Evolutionary conservation across 176 grass and related monocot species (phyloP).

Genomic region (Neostapfia colusana): DNA sequence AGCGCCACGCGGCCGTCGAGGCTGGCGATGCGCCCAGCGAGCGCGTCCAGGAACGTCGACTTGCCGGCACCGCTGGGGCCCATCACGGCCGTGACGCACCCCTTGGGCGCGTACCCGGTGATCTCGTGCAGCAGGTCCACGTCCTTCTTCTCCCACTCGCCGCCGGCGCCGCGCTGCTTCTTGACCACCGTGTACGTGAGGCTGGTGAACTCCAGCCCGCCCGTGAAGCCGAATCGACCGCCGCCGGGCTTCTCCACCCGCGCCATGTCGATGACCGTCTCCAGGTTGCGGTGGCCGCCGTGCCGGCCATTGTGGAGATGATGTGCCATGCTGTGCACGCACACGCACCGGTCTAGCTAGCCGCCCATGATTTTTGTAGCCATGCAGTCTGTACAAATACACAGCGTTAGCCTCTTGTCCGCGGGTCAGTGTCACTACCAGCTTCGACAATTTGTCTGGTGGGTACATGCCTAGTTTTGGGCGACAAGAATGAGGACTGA

Average conservation of each 20-base stretch:
- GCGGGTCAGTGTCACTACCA: conserved; percentile 10
- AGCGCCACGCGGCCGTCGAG: conserved; percentile 63
- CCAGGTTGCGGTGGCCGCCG: conserved; percentile 38
- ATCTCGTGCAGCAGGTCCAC: conserved; percentile 69
- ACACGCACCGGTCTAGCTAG: background rate
- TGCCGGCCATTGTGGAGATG: conserved; percentile 35
- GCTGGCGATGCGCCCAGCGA: conserved; percentile 67
- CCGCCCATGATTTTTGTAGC: background rate
- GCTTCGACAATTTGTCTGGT: conserved; percentile 37
- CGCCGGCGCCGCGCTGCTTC: conserved; percentile 58
- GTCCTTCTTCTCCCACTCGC: conserved; percentile 56
- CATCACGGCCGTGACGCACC: conserved; percentile 66
- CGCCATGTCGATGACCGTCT: conserved; percentile 41
- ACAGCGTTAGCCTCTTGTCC: background rate
- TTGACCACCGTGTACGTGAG: conserved; percentile 56
- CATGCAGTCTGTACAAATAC: background rate
- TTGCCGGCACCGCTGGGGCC: conserved; percentile 81
- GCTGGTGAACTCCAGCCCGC: conserved; percentile 61
- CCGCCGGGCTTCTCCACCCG: conserved; percentile 9
- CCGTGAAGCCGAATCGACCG: conserved; percentile 40
- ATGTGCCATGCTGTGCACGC: conserved; percentile 36
- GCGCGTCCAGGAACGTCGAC: conserved; percentile 78
- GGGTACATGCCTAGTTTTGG: conserved; percentile 15
- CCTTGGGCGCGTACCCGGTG: conserved; percentile 65
- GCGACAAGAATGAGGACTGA: conserved; percentile 48